Percentiles rank a stretch among this genome's conserved stretches.
phyloP scores from a whole-genome alignment of 1,284 basidiomycete genomes.

The Pseudozyma sp. region DNA sequence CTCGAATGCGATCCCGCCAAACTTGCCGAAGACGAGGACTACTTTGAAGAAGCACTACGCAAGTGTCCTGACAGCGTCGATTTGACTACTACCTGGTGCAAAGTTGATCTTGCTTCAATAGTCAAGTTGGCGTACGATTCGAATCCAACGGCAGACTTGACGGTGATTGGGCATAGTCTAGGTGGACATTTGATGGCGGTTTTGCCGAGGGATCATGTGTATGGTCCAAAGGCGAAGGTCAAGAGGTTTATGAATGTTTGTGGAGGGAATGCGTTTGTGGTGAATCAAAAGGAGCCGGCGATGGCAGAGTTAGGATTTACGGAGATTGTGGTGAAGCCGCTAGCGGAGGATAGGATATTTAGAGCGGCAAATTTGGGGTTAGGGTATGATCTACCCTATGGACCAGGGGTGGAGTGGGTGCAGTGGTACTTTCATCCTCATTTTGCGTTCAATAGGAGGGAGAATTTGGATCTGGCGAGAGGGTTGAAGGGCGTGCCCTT shows the following conservation, averaged over 20 bases:
- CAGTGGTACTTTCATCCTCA: slow-evolving; percentile 58
- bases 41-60: slow-evolving; percentile 46
- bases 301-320: slow-evolving; percentile 51
- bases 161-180: slow-evolving; percentile 52
- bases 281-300: slow-evolving; percentile 50
- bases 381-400: slow-evolving; percentile 58
- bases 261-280: slow-evolving; percentile 54
- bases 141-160: slow-evolving; percentile 40
- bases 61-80: slow-evolving; percentile 40
- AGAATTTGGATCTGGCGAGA: slow-evolving; percentile 45
- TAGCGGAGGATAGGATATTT: slow-evolving; percentile 56
- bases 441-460: slow-evolving; percentile 49
- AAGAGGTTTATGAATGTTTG: slow-evolving; percentile 55
- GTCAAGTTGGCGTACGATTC: slow-evolving; percentile 39
- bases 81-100: slow-evolving; percentile 56
- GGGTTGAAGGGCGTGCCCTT: slow-evolving; percentile 29
- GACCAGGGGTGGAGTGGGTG: slow-evolving; percentile 55
- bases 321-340: slow-evolving; percentile 50
- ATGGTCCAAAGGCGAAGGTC: slow-evolving; percentile 45
- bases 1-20: slow-evolving; percentile 33
- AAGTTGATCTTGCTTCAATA: slow-evolving; percentile 53
- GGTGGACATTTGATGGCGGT: slow-evolving; percentile 56
- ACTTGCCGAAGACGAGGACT: slow-evolving; percentile 50
- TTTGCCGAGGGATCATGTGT: slow-evolving; percentile 35
- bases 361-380: slow-evolving; percentile 49